phyloP scores from a whole-genome alignment of 768 basidiomycete species.

The Russula compacta region DNA sequence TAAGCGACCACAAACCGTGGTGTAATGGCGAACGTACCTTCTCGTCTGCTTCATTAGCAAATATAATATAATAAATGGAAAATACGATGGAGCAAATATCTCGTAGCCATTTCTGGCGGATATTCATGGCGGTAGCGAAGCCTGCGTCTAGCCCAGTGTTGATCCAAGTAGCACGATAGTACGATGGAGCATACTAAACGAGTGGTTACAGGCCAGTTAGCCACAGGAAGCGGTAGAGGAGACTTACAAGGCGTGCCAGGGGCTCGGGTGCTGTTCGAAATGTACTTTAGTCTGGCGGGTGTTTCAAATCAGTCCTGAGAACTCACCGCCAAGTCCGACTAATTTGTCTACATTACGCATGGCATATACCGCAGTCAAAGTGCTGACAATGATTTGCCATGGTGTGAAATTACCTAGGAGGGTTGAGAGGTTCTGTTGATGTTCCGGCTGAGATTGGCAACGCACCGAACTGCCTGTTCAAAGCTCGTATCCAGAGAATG shows the following conservation, averaged over 20 bases:
- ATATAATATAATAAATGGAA: conserved; percentile 81
- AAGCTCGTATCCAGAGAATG: conserved; percentile 49
- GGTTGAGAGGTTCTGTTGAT: neutral
- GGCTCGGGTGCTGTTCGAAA: conserved; percentile 76
- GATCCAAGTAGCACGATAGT: conserved; percentile 96
- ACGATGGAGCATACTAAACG: conserved; percentile 76
- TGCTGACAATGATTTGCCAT: conserved; percentile 89
- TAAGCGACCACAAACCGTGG: neutral
- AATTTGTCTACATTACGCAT: conserved; percentile 78
- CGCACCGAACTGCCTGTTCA: conserved; percentile 56
- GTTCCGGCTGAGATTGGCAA: conserved; percentile 1
- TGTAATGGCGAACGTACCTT: conserved; percentile 48
- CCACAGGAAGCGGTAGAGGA: neutral
- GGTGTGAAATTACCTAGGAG: conserved; percentile 70
- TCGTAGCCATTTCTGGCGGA: conserved; percentile 84
- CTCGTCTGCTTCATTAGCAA: conserved; percentile 89
- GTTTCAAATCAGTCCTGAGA: conserved; percentile 5
- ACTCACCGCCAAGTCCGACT: conserved; percentile 68
- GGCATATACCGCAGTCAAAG: conserved; percentile 78
- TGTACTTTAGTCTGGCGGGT: neutral
- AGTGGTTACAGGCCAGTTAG: conserved; percentile 4
- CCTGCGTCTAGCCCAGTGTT: conserved; percentile 92
- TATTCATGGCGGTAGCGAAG: conserved; percentile 91
- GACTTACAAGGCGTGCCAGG: conserved; percentile 70
- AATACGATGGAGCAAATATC: conserved; percentile 83